Evolutionary conservation across 2,329 filamentous ascomycete species (phyloP), one percentile per base, ranked within the genome.

Genomic region (Fusarium tanahbumbuense): DNA sequence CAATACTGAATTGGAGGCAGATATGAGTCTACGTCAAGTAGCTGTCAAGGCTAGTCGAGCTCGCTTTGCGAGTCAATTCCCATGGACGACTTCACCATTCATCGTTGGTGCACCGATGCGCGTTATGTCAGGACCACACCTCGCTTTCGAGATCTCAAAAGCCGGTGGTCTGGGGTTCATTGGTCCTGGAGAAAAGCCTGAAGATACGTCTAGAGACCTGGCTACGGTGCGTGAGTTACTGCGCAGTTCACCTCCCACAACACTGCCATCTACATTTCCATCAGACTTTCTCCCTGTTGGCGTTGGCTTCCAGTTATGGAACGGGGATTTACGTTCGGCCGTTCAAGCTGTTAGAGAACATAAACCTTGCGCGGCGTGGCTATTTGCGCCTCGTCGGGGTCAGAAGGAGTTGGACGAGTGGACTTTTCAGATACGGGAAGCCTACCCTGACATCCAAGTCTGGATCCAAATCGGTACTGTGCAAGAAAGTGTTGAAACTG

Each of bases 21-120:
- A 8, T 11, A 70, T 70, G 68, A 68, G 40, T 44, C 23, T 46
- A 28, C 28, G 54, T 22, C 67, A 44, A 48, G 32, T 32, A 23
- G 50, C 20, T 12, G 32, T 44, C 20, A 62, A 42, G 25, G 44
- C 49, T 27, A 46, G 50, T 7, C 52, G 49, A 48, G 28, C 60
- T 57, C 56, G 52, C 25, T 70, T 64, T n/a, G 44, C 32, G 5
- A 55, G 20, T 18, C 47, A 57, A 15, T 68, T 70, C 54, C 75
- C 76, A 44, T 79, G 78, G 78, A 52, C 68, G 11, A 74, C 90
- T n/a, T 40, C 74, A 5, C 76, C 78, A 0, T 72, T 92, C 22
- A 83, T 93, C 30, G 82, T 85, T 47, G 83, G 84, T 40, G 91
- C 90, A 2, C 92, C 92, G 0, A 93, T 94, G 91, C 86, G 89